Percentiles rank a stretch among this genome's conserved stretches.
These are phyloP conservation scores for Aspergillus alliaceus DNA, from an alignment of 2,329 filamentous ascomycete genomes.

Conservation along the genomic window DNA sequence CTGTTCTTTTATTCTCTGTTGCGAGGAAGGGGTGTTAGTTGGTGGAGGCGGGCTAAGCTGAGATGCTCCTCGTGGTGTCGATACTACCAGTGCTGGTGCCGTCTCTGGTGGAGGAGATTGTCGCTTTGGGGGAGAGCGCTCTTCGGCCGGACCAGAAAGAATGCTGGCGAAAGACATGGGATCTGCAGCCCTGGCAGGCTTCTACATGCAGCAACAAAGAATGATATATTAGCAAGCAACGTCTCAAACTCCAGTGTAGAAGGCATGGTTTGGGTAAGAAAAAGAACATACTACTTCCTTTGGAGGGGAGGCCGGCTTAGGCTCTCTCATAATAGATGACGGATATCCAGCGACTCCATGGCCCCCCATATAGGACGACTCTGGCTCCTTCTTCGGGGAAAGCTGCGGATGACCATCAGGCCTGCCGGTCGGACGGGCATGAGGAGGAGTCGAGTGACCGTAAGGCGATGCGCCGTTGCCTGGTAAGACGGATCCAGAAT, in stretches of 20 bases:
- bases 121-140: slow-evolving; percentile 49
- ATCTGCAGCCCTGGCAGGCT: slow-evolving; percentile 72
- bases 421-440: slow-evolving; percentile 42
- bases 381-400: slow-evolving; percentile 41
- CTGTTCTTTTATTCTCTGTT: slow-evolving; percentile 20
- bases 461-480: slow-evolving; percentile 40
- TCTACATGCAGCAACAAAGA: slow-evolving; percentile 46
- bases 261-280: slow-evolving; percentile 10
- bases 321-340: slow-evolving; percentile 32
- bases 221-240: background rate
- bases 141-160: slow-evolving; percentile 74
- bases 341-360: slow-evolving; percentile 32
- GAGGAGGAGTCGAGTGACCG: slow-evolving; percentile 36
- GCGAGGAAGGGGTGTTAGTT: slow-evolving; percentile 18
- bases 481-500: slow-evolving; percentile 35
- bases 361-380: slow-evolving; percentile 32
- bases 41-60: slow-evolving; percentile 22
- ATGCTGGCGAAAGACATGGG: slow-evolving; percentile 97
- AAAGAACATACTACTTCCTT: slow-evolving; percentile 42
- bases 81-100: slow-evolving; percentile 18
- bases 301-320: slow-evolving; percentile 36
- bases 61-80: slow-evolving; percentile 8
- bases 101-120: slow-evolving; percentile 44
- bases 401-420: slow-evolving; percentile 42
- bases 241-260: background rate